A percentile compares a stretch with the other conserved stretches of the same genome.
Evolutionary conservation across 1,284 basidiomycete genomes (phyloP).

Genomic region (Phylloboletellus chloephorus): DNA sequence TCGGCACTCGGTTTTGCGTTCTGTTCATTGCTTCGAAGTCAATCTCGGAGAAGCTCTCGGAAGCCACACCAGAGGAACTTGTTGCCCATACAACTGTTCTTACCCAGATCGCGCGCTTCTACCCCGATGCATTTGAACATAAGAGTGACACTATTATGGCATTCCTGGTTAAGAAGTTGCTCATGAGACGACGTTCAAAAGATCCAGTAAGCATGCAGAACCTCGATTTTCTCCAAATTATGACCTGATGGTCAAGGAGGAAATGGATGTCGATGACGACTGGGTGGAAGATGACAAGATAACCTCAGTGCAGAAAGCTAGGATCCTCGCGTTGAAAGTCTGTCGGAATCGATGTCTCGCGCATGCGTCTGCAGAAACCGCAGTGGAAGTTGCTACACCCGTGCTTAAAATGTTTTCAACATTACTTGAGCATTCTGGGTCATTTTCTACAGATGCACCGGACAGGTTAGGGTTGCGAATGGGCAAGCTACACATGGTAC

Average conservation of each 20-base stretch:
- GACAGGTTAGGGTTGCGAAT: constrained; percentile 55
- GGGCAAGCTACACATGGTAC: background rate
- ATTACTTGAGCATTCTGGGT: constrained; percentile 62
- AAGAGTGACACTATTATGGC: constrained; percentile 68
- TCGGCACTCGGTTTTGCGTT: background rate
- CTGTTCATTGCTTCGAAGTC: constrained; percentile 35
- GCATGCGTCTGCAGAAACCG: constrained; percentile 54
- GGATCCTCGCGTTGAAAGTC: constrained; percentile 72
- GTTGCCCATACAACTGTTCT: constrained; percentile 70
- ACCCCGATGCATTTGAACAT: constrained; percentile 71
- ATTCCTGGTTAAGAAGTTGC: constrained; percentile 69
- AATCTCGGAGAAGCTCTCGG: constrained; percentile 53
- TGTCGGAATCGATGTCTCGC: constrained; percentile 74
- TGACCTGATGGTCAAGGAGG: constrained; percentile 27
- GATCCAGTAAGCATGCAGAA: constrained; percentile 40
- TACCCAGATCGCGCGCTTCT: constrained; percentile 67
- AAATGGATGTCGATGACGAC: constrained; percentile 60
- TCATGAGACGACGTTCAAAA: constrained; percentile 51
- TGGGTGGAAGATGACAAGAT: constrained; percentile 72
- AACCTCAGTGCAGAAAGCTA: constrained; percentile 53
- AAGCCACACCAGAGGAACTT: constrained; percentile 49
- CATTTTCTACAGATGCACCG: constrained; percentile 48
- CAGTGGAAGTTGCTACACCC: constrained; percentile 63
- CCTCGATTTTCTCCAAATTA: background rate
- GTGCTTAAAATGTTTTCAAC: constrained; percentile 71